Base-by-base conservation (phyloP, 306 rosid species). In the Corylus avellana region DNA sequence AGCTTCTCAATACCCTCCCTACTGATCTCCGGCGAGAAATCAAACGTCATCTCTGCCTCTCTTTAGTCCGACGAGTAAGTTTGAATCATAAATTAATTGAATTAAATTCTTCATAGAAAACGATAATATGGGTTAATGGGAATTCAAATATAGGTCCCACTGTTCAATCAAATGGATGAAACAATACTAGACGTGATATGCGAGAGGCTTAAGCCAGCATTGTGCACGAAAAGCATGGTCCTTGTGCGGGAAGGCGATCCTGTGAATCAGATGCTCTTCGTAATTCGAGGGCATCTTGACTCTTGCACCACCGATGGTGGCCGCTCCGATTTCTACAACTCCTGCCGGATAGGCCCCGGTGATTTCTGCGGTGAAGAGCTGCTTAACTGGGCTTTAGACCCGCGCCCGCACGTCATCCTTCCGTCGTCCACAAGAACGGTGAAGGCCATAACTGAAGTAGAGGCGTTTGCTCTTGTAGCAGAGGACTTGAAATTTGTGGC, bases 311-410 rank as follows among this genome's bases (percentile, higher is more conserved):
- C 99, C 1, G 89, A 91, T 20, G 99, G 99, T 8, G 99, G 99
- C 62, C 85, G 98, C 0, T 85, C 86, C 0, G 99, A 97, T 16
- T 95, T 95, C 86, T 95, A 93, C 89, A 95, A 93, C 85, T 93
- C 97, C 0, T 91, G 96, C 67, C 83, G 70, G 2, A 82, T 95
- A 20, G 94, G 94, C 14, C 93, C 99, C 0, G 93, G 94, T 5
- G 98, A 95, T 76, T 95, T 95, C 85, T 95, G 98, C 32, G 99
- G 99, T 0, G 99, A 95, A 85, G 99, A 95, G 48, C 90, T 95
- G 3, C 78, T 95, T 61, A 91, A 97, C 1, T 95, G 99, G 99
- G 97, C 99, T 2, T 81, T 95, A 53, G 97, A 91, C 78, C 96
- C 98, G 12, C 64, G 94, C 50, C 92, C 96, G n/a, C 79, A 88